These are phyloP conservation scores for Xenoacremonium recifei DNA, from an alignment of 2,329 filamentous ascomycete species.

Conservation along the genomic window DNA sequence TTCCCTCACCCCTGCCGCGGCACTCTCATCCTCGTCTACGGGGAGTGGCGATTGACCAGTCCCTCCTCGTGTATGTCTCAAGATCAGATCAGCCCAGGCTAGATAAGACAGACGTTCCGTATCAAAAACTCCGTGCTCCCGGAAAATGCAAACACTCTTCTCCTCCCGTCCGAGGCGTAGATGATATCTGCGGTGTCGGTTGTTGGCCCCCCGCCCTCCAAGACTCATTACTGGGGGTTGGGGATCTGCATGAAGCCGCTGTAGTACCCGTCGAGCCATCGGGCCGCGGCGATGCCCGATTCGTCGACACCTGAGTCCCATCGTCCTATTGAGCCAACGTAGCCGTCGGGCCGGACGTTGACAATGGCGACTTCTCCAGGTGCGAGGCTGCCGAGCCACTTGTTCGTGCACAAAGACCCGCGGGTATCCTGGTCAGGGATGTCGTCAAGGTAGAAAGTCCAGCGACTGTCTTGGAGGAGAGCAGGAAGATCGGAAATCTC, in stretches of 20 bases:
- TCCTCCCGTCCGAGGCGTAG: constrained; percentile 11
- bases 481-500: constrained; percentile 65
- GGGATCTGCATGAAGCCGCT: constrained; percentile 53
- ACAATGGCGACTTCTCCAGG: constrained; percentile 60
- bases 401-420: constrained; percentile 58
- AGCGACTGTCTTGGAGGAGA: constrained; percentile 62
- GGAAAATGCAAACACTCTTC: constrained; percentile 19
- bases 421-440: constrained; percentile 54
- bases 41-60: constrained; percentile 10
- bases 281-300: constrained; percentile 50
- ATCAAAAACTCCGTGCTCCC: constrained; percentile 23
- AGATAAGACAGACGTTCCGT: constrained; percentile 9
- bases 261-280: constrained; percentile 56
- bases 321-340: constrained; percentile 63
- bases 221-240: constrained; percentile 2
- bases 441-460: constrained; percentile 73
- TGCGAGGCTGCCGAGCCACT: constrained; percentile 63
- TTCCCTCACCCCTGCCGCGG: too few relatives aligned
- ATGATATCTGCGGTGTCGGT: constrained; percentile 6
- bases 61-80: constrained; percentile 3
- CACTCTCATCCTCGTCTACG: constrained; percentile 3
- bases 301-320: constrained; percentile 53
- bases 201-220: constrained; percentile 13
- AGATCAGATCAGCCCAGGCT: constrained; percentile 12
- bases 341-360: constrained; percentile 71